Evolutionary conservation across 139 green algal genomes (phyloP).

Genomic region (Chlamydomonas incerta): DNA sequence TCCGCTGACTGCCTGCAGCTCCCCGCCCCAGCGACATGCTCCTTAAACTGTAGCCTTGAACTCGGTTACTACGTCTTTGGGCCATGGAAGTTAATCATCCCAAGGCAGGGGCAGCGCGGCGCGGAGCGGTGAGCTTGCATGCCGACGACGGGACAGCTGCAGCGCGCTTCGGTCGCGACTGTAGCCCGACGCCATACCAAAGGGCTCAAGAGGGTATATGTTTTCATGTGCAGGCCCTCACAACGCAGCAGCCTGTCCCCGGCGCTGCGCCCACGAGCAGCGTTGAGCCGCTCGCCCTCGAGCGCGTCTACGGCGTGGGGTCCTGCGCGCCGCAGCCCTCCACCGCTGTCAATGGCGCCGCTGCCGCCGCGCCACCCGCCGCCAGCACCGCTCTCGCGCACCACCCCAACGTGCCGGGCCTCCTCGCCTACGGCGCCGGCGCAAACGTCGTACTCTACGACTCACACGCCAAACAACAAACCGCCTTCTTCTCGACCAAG

Average conservation of each 20-base stretch:
- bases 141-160: no score
- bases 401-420: neutral
- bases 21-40: no score
- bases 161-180: no score
- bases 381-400: neutral
- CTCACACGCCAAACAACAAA: slow-evolving; percentile 34
- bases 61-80: no score
- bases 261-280: neutral
- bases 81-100: no score
- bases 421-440: slow-evolving; percentile 46
- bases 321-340: neutral
- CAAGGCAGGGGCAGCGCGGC: no score
- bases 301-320: slow-evolving; percentile 8
- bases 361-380: neutral
- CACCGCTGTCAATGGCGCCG: neutral
- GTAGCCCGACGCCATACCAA: no score
- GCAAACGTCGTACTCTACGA: slow-evolving; percentile 45
- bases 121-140: no score
- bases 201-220: no score
- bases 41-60: no score
- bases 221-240: neutral
- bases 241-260: neutral
- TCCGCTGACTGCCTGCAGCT: no score
- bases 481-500: slow-evolving; percentile 32
- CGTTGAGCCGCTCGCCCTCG: slow-evolving; percentile 21